Percentiles rank a stretch among this genome's conserved stretches.
Evolutionary conservation across 169 alveolate species (phyloP).

Genomic region (Amoebophrya sp.): DNA sequence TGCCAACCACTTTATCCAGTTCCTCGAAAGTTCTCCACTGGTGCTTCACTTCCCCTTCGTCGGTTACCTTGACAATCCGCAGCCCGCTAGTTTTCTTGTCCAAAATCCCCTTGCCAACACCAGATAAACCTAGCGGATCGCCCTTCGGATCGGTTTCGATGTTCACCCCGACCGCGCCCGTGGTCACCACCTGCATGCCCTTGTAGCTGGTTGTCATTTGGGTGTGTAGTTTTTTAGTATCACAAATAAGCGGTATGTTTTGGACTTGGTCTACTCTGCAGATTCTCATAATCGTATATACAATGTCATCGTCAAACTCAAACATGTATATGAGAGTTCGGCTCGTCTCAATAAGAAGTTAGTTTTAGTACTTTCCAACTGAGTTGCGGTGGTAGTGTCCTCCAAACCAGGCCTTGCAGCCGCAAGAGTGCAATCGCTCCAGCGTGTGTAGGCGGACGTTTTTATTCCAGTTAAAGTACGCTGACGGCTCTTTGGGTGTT

Average conservation of each 20-base stretch:
- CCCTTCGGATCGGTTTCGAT: neutral
- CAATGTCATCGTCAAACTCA: too few species aligned
- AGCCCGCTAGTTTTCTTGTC: constrained; percentile 21
- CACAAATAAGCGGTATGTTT: too few species aligned
- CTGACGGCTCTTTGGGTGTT: neutral
- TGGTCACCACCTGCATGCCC: constrained; percentile 29
- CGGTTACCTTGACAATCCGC: neutral
- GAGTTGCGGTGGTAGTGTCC: constrained; percentile 36
- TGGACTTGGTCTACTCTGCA: too few species aligned
- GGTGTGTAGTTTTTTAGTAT: too few species aligned
- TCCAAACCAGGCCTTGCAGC: constrained; percentile 4
- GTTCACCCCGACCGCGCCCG: constrained; percentile 26
- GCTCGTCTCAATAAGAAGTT: too few species aligned
- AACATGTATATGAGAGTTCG: too few species aligned
- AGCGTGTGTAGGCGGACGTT: neutral
- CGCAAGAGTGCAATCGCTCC: neutral
- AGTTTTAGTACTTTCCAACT: too few species aligned
- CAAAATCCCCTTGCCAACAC: constrained; percentile 23
- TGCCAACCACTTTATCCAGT: neutral
- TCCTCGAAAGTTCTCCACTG: neutral
- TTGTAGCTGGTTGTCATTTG: too few species aligned
- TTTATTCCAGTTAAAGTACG: constrained; percentile 17
- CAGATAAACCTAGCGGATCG: constrained; percentile 27
- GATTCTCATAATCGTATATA: too few species aligned
- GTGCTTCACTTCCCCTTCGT: neutral